Conservation (phyloP, 2,329 filamentous ascomycete species). For the Reticulascus tulasneorum region DNA sequence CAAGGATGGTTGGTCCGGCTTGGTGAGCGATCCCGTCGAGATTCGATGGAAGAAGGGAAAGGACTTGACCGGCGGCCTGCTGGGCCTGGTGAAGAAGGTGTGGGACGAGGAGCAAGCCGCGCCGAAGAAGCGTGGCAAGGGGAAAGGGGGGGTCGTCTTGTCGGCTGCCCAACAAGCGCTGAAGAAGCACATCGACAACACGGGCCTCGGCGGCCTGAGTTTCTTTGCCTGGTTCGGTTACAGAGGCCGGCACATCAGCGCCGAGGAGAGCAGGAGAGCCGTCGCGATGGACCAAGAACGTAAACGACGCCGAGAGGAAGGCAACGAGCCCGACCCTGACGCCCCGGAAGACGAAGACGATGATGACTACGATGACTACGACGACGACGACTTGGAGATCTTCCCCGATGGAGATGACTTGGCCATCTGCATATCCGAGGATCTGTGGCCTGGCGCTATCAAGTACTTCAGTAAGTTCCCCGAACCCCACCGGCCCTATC, state of each 20-base stretch:
- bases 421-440: slow-evolving; percentile 76
- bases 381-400: slow-evolving; percentile 71
- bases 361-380: slow-evolving; percentile 57
- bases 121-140: slow-evolving; percentile 33
- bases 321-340: slow-evolving; percentile 39
- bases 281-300: slow-evolving; percentile 57
- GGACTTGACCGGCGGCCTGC: slow-evolving; percentile 78
- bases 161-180: slow-evolving; percentile 47
- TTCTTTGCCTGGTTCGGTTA: slow-evolving; percentile 93
- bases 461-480: slow-evolving; percentile 79
- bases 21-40: slow-evolving; percentile 83
- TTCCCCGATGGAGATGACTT: slow-evolving; percentile 85
- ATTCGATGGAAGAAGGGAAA: slow-evolving; percentile 85
- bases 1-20: slow-evolving; percentile 66
- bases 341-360: slow-evolving; percentile 55
- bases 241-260: slow-evolving; percentile 64
- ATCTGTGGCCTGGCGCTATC: slow-evolving; percentile 83
- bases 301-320: slow-evolving; percentile 43
- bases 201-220: slow-evolving; percentile 62
- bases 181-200: slow-evolving; percentile 53
- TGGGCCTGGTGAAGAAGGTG: slow-evolving; percentile 67
- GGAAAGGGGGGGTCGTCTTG: slow-evolving; percentile 28
- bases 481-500: slow-evolving; percentile 1
- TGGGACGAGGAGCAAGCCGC: slow-evolving; percentile 55
- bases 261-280: slow-evolving; percentile 66